Base-by-base conservation (phyloP, 768 basidiomycete genomes). In the Kwoniella dendrophila region DNA sequence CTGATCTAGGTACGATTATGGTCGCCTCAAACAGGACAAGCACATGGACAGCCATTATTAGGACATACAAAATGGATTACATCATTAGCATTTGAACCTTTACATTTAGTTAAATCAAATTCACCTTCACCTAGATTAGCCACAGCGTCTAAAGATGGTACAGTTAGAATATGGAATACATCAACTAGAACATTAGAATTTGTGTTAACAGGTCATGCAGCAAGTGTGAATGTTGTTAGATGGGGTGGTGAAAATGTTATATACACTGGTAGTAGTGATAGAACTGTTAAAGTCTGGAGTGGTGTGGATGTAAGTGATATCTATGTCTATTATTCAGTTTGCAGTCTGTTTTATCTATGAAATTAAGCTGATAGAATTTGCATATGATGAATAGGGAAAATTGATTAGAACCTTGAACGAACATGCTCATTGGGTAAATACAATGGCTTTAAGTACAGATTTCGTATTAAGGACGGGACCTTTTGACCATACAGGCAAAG, bases 381-480 rank as follows among this genome's bases (percentile, higher is more conserved):
- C 12, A 26, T 20, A 27, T 26, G 47, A n/a, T n/a, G n/a, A n/a
- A n/a, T 68, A 94, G 89, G 95, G 94, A 0, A 88, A 86, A 77
- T 85, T 86, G 27, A 81, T 97, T 36, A 85, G 94, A 70, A 87
- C 88, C 0, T 81, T 98, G 27, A 92, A 90, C 78, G 93, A 97
- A 64, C 95, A 99, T 71, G 96, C 93, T 0, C 96, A 99, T 73
- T 98, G 94, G 95, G 96, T 99, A 7, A 99, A 94, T 20, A 98
- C 94, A 0, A 85, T 99, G 44, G 87, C 96, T 3, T 83, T 97
- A 56, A 95, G 93, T 78, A 94, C 94, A 10, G 95, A 99, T 76
- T 96, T 94, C 72, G 86, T 95, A 27, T 83, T 96, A 3, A 87
- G 94, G 24, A 97, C 95, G 0, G 95, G 95, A 0, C 93, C 95